These are phyloP conservation scores for Tephrocybe rancida DNA, from an alignment of 768 basidiomycete genomes.

Conservation along the genomic window DNA sequence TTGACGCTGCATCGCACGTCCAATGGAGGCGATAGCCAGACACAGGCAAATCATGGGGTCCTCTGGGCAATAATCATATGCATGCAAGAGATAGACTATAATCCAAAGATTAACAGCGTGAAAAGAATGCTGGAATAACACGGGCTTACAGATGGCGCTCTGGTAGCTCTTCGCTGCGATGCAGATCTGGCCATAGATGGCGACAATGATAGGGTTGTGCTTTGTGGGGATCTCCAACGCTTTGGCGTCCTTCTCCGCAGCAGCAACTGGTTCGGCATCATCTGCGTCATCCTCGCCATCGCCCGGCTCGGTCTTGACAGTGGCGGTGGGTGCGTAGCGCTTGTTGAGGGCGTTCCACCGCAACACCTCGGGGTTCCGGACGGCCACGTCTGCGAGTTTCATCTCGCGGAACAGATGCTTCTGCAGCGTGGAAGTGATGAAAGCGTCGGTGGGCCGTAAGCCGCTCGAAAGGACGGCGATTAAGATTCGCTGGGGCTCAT, in stretches of 20 bases:
- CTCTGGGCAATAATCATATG: conserved; percentile 80
- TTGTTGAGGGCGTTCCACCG: conserved; percentile 64
- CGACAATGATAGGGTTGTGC: conserved; percentile 68
- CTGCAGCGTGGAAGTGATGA: conserved; percentile 77
- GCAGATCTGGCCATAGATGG: conserved; percentile 83
- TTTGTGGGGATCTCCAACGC: conserved; percentile 58
- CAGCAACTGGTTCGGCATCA: conserved; percentile 22
- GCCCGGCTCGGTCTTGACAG: conserved; percentile 39
- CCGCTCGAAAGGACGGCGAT: conserved; percentile 75
- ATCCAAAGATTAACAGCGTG: not conserved
- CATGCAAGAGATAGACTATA: conserved; percentile 86
- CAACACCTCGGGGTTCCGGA: conserved; percentile 59
- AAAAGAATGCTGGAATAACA: not conserved
- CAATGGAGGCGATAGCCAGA: conserved; percentile 83
- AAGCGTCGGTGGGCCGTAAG: conserved; percentile 67
- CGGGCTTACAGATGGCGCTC: conserved; percentile 80
- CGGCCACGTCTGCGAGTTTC: conserved; percentile 65
- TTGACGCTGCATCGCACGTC: conserved; percentile 91
- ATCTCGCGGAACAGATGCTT: conserved; percentile 86
- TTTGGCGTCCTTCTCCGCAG: conserved; percentile 15
- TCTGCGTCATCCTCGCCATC: conserved; percentile 43
- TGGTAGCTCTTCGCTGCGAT: conserved; percentile 88
- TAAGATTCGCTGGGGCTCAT: conserved; percentile 81
- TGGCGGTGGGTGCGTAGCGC: conserved; percentile 51
- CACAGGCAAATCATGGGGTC: conserved; percentile 87